Evolutionary conservation across 2,329 filamentous ascomycete species (phyloP).

Genomic region (Blastomyces parvus): DNA sequence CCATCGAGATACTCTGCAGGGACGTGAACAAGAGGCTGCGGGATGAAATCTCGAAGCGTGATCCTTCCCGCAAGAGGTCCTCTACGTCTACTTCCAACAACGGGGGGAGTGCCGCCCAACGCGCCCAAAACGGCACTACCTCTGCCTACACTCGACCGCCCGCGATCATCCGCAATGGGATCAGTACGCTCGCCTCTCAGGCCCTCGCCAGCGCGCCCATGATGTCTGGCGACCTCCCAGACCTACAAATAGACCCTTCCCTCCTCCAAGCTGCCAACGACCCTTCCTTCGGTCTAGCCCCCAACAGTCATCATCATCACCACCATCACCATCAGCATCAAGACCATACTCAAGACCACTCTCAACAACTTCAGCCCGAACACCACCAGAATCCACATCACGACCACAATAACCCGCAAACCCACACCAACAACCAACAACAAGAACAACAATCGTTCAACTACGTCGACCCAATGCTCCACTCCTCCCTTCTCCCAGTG

Average conservation of each 20-base stretch:
- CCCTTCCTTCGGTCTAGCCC: constrained; percentile 28
- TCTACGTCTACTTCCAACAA: constrained; percentile 18
- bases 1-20: constrained; percentile 60
- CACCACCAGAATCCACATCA: not conserved
- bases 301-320: constrained; percentile 9
- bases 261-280: constrained; percentile 50
- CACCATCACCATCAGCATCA: constrained; percentile 11
- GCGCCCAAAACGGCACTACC: not conserved
- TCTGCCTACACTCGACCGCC: not conserved
- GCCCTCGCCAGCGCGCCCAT: constrained; percentile 36
- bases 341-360: not conserved
- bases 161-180: constrained; percentile 26
- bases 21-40: constrained; percentile 70
- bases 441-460: constrained; percentile 19
- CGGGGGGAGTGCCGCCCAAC: constrained; percentile 12
- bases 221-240: constrained; percentile 33
- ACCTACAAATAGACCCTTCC: constrained; percentile 56
- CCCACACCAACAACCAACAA: not conserved
- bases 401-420: not conserved
- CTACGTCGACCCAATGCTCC: constrained; percentile 32
- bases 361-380: not conserved
- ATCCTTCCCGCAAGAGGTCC: constrained; percentile 39
- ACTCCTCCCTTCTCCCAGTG: constrained; percentile 33
- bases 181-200: constrained; percentile 36
- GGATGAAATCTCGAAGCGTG: constrained; percentile 53